Evolutionary conservation across 208 protist genomes (phyloP).

Genomic region (Leishmania turanica): DNA sequence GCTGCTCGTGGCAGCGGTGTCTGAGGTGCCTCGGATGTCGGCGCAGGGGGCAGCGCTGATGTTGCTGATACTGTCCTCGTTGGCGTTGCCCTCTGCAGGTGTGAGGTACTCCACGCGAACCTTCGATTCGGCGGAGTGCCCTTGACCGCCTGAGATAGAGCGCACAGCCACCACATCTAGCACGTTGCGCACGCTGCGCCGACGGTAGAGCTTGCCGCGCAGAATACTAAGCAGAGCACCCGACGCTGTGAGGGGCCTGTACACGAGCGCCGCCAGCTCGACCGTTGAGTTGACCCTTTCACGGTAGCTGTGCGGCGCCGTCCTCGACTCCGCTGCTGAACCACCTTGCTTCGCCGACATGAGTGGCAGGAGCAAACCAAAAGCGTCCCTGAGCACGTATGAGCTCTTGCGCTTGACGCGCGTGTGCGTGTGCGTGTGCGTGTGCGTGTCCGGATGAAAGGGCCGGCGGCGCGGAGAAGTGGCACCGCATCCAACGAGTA

Average conservation of each 20-base stretch:
- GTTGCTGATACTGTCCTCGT: not conserved
- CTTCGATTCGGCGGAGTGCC: not conserved
- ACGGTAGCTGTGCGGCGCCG: constrained; percentile 20
- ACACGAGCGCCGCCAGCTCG: constrained; percentile 43
- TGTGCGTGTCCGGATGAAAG: not conserved
- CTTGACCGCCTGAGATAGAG: not conserved
- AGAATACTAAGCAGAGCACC: constrained; percentile 55
- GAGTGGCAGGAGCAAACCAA: not conserved
- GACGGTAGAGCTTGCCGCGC: constrained; percentile 51
- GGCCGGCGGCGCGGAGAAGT: not conserved
- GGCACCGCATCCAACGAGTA: not conserved
- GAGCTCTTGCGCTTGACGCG: not conserved
- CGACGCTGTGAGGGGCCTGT: constrained; percentile 37
- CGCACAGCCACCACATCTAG: constrained; percentile 28
- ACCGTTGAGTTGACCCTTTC: constrained; percentile 25
- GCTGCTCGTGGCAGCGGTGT: not conserved
- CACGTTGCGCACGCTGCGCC: constrained; percentile 70
- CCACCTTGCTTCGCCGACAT: not conserved
- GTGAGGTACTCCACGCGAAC: not conserved
- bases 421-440: not conserved
- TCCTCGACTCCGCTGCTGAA: not conserved
- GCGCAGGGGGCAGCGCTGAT: not conserved
- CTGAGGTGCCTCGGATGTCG: not conserved
- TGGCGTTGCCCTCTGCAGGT: not conserved
- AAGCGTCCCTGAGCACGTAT: not conserved